Evolutionary conservation across 495 filamentous ascomycete genomes (phyloP).

Genomic region (Penicillium lividum): DNA sequence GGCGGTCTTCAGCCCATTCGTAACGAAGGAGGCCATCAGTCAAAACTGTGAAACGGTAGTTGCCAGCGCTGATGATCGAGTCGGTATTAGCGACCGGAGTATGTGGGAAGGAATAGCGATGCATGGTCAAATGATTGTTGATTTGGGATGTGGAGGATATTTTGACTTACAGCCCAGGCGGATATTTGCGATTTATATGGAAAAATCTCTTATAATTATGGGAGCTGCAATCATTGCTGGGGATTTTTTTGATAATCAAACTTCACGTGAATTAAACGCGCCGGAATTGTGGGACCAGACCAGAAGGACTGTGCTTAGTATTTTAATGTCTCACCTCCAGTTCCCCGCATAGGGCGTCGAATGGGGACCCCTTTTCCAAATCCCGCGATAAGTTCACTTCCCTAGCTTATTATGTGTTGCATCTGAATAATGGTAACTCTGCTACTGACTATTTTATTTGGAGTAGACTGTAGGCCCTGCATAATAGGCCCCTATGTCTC

Average conservation of each 20-base stretch:
- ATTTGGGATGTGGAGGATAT: background rate
- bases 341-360: too few relatives aligned
- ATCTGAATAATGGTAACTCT: too few relatives aligned
- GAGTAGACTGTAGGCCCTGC: too few relatives aligned
- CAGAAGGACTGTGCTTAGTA: background rate
- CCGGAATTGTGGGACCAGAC: background rate
- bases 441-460: too few relatives aligned
- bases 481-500: too few relatives aligned
- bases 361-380: too few relatives aligned
- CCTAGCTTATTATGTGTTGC: too few relatives aligned
- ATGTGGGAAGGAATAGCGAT: constrained; percentile 46
- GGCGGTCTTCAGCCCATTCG: constrained; percentile 57
- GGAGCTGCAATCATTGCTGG: too few relatives aligned
- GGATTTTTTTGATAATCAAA: too few relatives aligned
- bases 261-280: background rate
- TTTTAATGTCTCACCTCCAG: background rate
- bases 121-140: constrained; percentile 19
- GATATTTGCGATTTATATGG: background rate
- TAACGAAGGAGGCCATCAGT: constrained; percentile 53
- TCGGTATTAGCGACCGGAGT: constrained; percentile 46
- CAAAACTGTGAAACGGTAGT: constrained; percentile 56
- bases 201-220: background rate
- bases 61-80: constrained; percentile 45
- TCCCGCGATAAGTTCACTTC: too few relatives aligned
- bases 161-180: background rate